Evolutionary conservation across 2,329 filamentous ascomycete genomes (phyloP), one percentile per base, ranked within the genome.

Genomic region (Helminthosporium solani): DNA sequence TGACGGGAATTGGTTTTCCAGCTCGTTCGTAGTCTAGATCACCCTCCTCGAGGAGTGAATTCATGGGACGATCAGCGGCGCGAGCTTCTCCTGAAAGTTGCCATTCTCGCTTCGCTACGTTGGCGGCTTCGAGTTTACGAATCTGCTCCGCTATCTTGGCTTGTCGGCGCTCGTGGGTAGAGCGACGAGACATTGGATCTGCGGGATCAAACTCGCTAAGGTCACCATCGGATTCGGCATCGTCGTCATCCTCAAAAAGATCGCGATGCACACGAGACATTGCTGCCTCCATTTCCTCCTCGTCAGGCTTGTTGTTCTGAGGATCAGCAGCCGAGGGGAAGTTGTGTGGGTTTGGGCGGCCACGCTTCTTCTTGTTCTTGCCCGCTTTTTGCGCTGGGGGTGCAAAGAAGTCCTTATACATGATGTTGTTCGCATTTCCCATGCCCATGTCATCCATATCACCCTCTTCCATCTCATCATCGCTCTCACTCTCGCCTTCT

Each of bases 21-120:
- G 89, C 84, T 60, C 95, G 85, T 73, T 99, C 94, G 65, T 97
- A 99, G 56, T 97, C 92, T 20, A 99, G 80, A 61, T 97, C 90
- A 11, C 35, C 35, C 73, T 97, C 84, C 66, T 97, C 91, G 1
- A 99, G 82, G 2, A 99, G 80, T 0, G 92, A 96, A 74, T 99
- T 97, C 43, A 90, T 68, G 0, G 94, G 94, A 28, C 94, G 82
- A 57, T 94, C 89, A 1, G 78, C 78, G 1, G 89, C 92, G 39
- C 84, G 80, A 3, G 91, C 91, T 77, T 99, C 94, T 63, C 94
- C 94, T 8, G 87, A 81, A 42, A 97, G 75, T 15, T 88, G 87
- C 94, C 94, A 99, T 62, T 92, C 84, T 47, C 90, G 86, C 72
- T 95, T 95, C 23, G 88, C 87, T 1, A 97, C 86, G 44, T 91